Conservation (phyloP, 352 stramenopile genomes). For the Ochromonadaceae sp. region DNA sequence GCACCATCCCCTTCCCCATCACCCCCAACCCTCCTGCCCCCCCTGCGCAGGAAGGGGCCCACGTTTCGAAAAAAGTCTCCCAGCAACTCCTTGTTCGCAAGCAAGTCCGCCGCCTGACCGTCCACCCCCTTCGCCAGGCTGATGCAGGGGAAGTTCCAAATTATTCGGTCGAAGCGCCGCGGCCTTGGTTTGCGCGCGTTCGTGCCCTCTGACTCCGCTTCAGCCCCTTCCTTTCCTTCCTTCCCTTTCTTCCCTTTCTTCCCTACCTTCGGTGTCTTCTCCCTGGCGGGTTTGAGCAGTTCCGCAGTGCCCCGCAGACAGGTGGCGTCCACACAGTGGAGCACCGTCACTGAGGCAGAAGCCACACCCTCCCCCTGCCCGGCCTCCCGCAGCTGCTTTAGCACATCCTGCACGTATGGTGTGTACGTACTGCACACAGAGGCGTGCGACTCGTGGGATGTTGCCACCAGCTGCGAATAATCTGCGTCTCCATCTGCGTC, state of each 20-base stretch:
- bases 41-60: conserved; percentile 30
- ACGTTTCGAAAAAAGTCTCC: conserved; percentile 63
- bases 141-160: conserved; percentile 92
- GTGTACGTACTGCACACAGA: conserved; percentile 72
- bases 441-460: conserved; percentile 68
- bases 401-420: conserved; percentile 57
- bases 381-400: conserved; percentile 47
- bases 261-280: too few species aligned
- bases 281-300: too few species aligned
- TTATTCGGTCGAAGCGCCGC: conserved; percentile 63
- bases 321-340: conserved; percentile 75
- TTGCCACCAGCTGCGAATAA: conserved; percentile 65
- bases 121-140: conserved; percentile 67
- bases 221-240: conserved; percentile 23
- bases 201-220: too few species aligned
- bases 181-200: too few species aligned
- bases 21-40: too few species aligned
- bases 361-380: too few species aligned
- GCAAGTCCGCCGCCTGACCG: conserved; percentile 88
- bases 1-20: too few species aligned
- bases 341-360: conserved; percentile 43
- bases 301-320: conserved; percentile 35
- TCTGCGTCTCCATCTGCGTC: too few species aligned
- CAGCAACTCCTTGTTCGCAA: conserved; percentile 77
- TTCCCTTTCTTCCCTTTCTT: not conserved